These are phyloP conservation scores for Fusarium denticulatum DNA, from an alignment of 2,329 filamentous ascomycete species.

Conservation along the genomic window DNA sequence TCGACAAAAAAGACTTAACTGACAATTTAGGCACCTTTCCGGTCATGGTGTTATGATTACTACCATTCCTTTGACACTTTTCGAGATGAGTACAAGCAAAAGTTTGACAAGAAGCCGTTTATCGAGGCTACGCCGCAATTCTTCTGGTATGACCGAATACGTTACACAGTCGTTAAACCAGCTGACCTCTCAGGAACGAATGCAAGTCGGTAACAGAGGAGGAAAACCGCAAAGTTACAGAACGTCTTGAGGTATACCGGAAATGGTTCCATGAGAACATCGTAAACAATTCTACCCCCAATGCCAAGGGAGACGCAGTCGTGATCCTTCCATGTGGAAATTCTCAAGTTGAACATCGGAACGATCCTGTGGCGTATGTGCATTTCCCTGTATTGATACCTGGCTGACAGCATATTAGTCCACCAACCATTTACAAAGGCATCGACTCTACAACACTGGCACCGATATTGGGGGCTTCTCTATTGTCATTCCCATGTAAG, in stretches of 20 bases:
- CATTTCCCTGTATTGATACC: conserved; percentile 1
- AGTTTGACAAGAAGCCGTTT: conserved; percentile 40
- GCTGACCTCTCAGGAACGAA: conserved; percentile 30
- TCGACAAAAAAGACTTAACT: neutral
- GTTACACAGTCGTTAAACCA: neutral
- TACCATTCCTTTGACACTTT: conserved; percentile 46
- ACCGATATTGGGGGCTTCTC: conserved; percentile 44
- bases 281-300: conserved; percentile 28
- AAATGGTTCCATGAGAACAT: conserved; percentile 48
- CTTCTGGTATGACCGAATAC: conserved; percentile 43
- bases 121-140: conserved; percentile 44
- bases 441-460: conserved; percentile 44
- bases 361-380: conserved; percentile 42
- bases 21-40: conserved; percentile 44
- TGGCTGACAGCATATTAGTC: conserved; percentile 38
- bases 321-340: conserved; percentile 45
- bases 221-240: conserved; percentile 13
- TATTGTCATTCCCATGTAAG: conserved; percentile 51
- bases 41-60: conserved; percentile 48
- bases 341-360: conserved; percentile 38
- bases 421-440: conserved; percentile 39
- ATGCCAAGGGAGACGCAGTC: conserved; percentile 34
- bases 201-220: conserved; percentile 23
- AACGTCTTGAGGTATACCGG: conserved; percentile 43
- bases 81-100: conserved; percentile 36